Evolutionary conservation across 1,284 basidiomycete genomes (phyloP), one percentile per base, ranked within the genome.

Genomic region (Trichosporon sp.): DNA sequence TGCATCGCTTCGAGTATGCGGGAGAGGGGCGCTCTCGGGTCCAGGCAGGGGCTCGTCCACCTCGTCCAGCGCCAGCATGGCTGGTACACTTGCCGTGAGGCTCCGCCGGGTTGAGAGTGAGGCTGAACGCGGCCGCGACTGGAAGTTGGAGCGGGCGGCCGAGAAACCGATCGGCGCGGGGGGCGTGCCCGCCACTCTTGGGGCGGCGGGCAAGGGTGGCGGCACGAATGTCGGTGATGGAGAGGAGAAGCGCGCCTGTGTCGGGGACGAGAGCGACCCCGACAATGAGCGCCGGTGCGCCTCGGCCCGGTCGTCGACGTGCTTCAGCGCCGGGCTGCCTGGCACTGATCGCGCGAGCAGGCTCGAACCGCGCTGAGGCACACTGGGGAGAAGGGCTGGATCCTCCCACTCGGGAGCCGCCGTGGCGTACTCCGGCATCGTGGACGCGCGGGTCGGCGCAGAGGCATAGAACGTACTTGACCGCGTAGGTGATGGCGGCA

Each of bases 11-110:
- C 31, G 6, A 14, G 31, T 16, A 16, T n/a, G 31, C 1, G 59
- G 31, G 14, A 35, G 16, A 0, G 59, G 59, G 4, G 59, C 32
- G 14, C 31, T 63, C 32, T 35, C 59, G 0, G 59, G 59, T 1
- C 59, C 59, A 1, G 31, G 31, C 1, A 8, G 14, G 0, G 59
- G 59, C 5, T 63, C 59, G 6, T 63, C 31, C 1, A 63, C 32
- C 59, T 63, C 59, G 31, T 63, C 31, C 31, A 63, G 31, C 31
- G 31, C 59, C 16, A 63, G 59, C 32, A 63, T 63, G 4, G 38
- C 4, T 3, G 31, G 31, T 16, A 35, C 59, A 1, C 19, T n/a
- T 0, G 59, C 31, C 32, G 59, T n/a, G 16, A 35, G 2, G 59
- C 31, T 63, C 16, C 59, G 12, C 1, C 59, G 59, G 11, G 59